Evolutionary conservation across 108 stramenopile genomes (phyloP).

Genomic region (Cyclotella baltica): DNA sequence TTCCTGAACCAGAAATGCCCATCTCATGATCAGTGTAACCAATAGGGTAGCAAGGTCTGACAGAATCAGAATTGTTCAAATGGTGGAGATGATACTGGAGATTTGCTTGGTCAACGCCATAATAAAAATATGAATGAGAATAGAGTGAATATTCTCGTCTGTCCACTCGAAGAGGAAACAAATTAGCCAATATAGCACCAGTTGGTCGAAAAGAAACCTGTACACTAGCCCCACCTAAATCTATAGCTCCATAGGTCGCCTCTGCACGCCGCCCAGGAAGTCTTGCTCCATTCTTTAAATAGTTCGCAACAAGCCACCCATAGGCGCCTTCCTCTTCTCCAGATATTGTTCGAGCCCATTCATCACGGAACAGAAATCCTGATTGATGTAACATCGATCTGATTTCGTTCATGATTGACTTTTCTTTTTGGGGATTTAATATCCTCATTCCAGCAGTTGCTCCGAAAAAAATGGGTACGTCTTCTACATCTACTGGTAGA

Average conservation of each 20-base stretch:
- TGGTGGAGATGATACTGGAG: constrained; percentile 51
- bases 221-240: constrained; percentile 91
- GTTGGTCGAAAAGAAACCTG: constrained; percentile 88
- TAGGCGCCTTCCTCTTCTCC: constrained; percentile 93
- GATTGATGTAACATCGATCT: constrained; percentile 66
- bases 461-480: constrained; percentile 88
- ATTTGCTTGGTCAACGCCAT: constrained; percentile 83
- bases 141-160: constrained; percentile 87
- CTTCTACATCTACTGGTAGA: not conserved
- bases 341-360: constrained; percentile 79
- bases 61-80: constrained; percentile 16
- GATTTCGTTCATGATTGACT: constrained; percentile 62
- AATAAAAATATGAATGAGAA: constrained; percentile 91
- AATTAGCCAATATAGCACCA: constrained; percentile 73
- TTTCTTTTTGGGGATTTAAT: constrained; percentile 58
- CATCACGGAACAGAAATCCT: constrained; percentile 78
- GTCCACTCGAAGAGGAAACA: constrained; percentile 90
- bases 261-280: constrained; percentile 59
- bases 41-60: constrained; percentile 63
- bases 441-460: constrained; percentile 95
- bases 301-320: constrained; percentile 50
- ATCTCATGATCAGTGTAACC: constrained; percentile 52
- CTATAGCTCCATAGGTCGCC: constrained; percentile 87
- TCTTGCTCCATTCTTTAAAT: constrained; percentile 60
- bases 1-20: constrained; percentile 29